Evolutionary conservation across 306 rosid genomes (phyloP), one percentile per base, ranked within the genome.

Genomic region (Urtica urens): DNA sequence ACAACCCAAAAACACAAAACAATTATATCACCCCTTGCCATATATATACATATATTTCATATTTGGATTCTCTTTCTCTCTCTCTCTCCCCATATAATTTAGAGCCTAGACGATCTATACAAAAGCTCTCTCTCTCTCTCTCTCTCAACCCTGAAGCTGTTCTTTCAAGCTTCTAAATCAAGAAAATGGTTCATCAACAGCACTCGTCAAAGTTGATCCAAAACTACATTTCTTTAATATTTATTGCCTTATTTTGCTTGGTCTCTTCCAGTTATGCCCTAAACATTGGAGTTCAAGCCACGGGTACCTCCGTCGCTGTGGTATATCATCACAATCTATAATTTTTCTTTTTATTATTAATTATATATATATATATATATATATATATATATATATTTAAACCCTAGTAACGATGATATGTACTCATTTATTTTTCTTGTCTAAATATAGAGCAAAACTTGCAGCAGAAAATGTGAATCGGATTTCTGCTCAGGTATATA

Each of bases 401-500:
- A n/a, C n/a, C n/a, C n/a, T n/a, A n/a, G n/a, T n/a, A n/a, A n/a
- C n/a, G n/a, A n/a, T n/a, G n/a, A n/a, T 43, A 1, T 27, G 0
- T 22, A 14, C 13, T 20, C 49, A 6, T 7, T 4, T 20, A 26
- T 11, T 12, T 7, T 35, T 44, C 2, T 1, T 51, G 28, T 62
- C 55, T n/a, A n/a, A n/a, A n/a, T n/a, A n/a, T 66, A 92, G 96
- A 63, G 87, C 65, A 90, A 79, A 49, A 90, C 67, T 38, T 90
- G 99, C 67, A 90, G 99, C 53, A 69, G 76, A 49, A 71, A 58
- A 37, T 90, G 99, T 35, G 99, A 90, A 62, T 90, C 99, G 5
- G 80, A 81, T 43, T 90, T 90, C 65, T 90, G 99, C 49, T 66
- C 87, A 64, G 95, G 97, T 88, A 71, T 51, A n/a, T n/a, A n/a